Conservation (phyloP, 2,329 filamentous ascomycete species). For the Talaromyces sp. region DNA sequence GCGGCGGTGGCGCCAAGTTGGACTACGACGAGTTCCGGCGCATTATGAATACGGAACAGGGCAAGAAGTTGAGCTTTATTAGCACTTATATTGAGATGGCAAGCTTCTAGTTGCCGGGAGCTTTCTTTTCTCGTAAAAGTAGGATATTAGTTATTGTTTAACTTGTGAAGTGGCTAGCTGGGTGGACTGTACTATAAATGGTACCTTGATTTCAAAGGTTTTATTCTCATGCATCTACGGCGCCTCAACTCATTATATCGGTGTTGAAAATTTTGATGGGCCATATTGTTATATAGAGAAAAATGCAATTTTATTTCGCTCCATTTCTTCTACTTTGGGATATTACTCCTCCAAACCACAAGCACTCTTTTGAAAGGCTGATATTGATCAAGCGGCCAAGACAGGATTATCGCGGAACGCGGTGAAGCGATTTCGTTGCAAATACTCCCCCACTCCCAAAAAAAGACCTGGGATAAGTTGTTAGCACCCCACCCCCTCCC, state of each 20-base stretch:
- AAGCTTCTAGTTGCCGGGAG: constrained; percentile 40
- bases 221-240: not conserved
- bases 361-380: no score
- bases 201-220: not conserved
- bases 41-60: constrained; percentile 64
- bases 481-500: no score
- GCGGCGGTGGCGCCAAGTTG: constrained; percentile 69
- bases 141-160: no score
- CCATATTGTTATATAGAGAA: not conserved
- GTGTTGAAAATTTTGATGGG: not conserved
- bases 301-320: not conserved
- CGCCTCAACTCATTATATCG: not conserved
- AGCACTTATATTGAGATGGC: constrained; percentile 84
- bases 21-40: constrained; percentile 73
- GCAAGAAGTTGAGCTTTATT: constrained; percentile 69
- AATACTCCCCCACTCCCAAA: no score
- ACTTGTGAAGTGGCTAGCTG: no score
- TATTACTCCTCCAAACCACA: not conserved
- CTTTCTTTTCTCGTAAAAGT: not conserved
- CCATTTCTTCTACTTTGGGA: not conserved
- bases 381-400: no score
- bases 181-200: not conserved
- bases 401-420: no score
- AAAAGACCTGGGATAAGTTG: no score
- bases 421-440: no score